Evolutionary conservation across 805 yeast species (phyloP).

Genomic region (Candida rishiriensis): DNA sequence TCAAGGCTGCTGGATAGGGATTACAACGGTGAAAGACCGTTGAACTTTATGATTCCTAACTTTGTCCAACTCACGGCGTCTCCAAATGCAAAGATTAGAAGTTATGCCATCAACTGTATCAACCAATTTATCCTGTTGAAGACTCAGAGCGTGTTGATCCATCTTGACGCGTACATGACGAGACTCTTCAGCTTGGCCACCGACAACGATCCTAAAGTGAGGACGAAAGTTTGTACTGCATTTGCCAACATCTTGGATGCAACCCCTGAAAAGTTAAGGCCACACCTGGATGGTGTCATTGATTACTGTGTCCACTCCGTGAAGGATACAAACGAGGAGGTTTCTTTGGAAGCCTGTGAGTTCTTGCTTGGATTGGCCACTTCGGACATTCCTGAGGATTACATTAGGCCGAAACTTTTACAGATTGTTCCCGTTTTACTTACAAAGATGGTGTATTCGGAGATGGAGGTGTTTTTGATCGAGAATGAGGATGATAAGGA

Average conservation of each 20-base stretch:
- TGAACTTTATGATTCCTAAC: constrained; percentile 61
- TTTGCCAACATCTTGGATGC: constrained; percentile 68
- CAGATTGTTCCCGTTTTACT: constrained; percentile 73
- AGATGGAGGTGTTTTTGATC: constrained; percentile 66
- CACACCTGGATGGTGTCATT: constrained; percentile 83
- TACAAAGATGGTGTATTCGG: constrained; percentile 82
- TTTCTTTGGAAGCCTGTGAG: constrained; percentile 90
- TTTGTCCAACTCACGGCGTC: constrained; percentile 50
- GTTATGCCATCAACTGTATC: constrained; percentile 64
- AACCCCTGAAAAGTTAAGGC: constrained; percentile 73
- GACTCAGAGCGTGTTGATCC: constrained; percentile 58
- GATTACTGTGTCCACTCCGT: constrained; percentile 79
- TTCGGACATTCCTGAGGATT: constrained; percentile 49
- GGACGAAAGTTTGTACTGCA: constrained; percentile 72
- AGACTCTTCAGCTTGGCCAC: constrained; percentile 67
- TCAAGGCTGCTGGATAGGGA: constrained; percentile 59
- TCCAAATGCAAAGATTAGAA: constrained; percentile 45
- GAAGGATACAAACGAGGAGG: constrained; percentile 59
- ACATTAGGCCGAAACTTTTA: constrained; percentile 54
- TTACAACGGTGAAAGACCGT: constrained; percentile 61
- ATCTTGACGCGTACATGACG: constrained; percentile 61
- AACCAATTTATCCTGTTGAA: constrained; percentile 70
- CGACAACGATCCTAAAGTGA: constrained; percentile 53
- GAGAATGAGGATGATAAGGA: constrained; percentile 66
- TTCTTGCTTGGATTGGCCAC: constrained; percentile 75